Percentiles rank a stretch among this genome's conserved stretches.
phyloP scores from a whole-genome alignment of 306 rosid species.

The Citrullus colocynthis region DNA sequence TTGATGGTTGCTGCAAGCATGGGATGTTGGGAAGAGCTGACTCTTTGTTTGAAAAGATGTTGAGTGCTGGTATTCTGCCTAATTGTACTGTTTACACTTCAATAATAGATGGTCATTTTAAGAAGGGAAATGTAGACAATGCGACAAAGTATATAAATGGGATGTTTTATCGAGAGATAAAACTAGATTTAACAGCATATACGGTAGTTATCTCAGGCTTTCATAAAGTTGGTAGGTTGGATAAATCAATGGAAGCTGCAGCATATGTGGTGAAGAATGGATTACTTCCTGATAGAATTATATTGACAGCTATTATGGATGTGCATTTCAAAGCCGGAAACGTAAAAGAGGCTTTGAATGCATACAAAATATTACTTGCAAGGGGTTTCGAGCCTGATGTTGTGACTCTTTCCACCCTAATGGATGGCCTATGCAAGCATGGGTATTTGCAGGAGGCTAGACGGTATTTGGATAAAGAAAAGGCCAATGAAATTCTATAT shows the following conservation, averaged over 20 bases:
- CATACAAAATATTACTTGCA: conserved; percentile 11
- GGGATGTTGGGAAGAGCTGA: conserved; percentile 22
- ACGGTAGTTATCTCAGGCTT: conserved; percentile 24
- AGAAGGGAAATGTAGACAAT: conserved; percentile 15
- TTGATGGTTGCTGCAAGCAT: conserved; percentile 20
- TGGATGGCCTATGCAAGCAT: conserved; percentile 23
- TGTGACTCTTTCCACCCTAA: conserved; percentile 18
- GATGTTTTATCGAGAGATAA: conserved; percentile 12
- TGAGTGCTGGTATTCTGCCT: conserved; percentile 16
- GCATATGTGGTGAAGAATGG: conserved; percentile 14
- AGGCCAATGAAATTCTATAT: conserved; percentile 22
- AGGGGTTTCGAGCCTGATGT: conserved; percentile 24
- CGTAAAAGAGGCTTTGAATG: conserved; percentile 13
- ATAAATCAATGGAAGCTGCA: conserved; percentile 15
- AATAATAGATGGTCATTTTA: conserved; percentile 22
- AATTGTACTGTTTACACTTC: conserved; percentile 21
- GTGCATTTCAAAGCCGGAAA: conserved; percentile 22
- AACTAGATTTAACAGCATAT: conserved; percentile 16
- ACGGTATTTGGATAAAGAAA: conserved; percentile 16
- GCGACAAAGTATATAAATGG: conserved; percentile 16
- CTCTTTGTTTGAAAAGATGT: conserved; percentile 19
- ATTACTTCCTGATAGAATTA: conserved; percentile 20
- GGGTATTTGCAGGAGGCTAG: conserved; percentile 21
- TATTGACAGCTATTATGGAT: conserved; percentile 24
- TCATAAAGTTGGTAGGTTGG: conserved; percentile 14